Conservation (phyloP, 2,329 filamentous ascomycete species). For the Cadophora gregata region DNA sequence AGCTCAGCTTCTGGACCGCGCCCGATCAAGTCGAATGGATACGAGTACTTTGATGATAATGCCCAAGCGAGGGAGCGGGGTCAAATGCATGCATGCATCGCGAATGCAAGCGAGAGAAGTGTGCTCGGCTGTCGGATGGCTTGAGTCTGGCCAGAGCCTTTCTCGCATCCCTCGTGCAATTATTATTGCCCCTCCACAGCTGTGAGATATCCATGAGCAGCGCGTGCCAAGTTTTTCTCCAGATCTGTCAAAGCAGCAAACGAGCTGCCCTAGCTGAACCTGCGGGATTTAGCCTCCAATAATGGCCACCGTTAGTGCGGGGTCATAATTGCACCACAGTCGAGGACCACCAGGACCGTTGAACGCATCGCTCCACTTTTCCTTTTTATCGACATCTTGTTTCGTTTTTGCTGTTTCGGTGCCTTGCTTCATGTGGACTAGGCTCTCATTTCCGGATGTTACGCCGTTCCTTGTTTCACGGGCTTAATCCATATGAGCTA, state of each 20-base stretch:
- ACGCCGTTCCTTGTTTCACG: conserved; percentile 11
- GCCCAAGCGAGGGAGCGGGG: background rate
- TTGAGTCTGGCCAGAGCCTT: conserved; percentile 8
- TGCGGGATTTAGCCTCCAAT: conserved; percentile 15
- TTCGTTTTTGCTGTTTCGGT: background rate
- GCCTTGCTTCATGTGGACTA: background rate
- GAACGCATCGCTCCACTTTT: conserved; percentile 12
- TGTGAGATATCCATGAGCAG: background rate
- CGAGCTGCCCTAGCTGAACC: background rate
- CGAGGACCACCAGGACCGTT: background rate
- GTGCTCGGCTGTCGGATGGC: background rate
- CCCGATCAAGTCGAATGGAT: background rate
- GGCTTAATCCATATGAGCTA: background rate
- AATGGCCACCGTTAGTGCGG: conserved; percentile 12
- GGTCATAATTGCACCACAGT: conserved; percentile 7
- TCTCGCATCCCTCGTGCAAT: background rate
- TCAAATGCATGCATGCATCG: background rate
- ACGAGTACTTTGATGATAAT: background rate
- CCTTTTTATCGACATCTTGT: conserved; percentile 8
- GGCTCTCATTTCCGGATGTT: background rate
- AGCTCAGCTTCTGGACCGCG: background rate
- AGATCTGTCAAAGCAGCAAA: conserved; percentile 2
- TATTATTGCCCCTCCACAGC: background rate
- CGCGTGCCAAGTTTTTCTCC: conserved; percentile 4
- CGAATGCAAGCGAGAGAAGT: background rate